Conservation (phyloP, 805 yeast species). For the Clavispora vitiphila region DNA sequence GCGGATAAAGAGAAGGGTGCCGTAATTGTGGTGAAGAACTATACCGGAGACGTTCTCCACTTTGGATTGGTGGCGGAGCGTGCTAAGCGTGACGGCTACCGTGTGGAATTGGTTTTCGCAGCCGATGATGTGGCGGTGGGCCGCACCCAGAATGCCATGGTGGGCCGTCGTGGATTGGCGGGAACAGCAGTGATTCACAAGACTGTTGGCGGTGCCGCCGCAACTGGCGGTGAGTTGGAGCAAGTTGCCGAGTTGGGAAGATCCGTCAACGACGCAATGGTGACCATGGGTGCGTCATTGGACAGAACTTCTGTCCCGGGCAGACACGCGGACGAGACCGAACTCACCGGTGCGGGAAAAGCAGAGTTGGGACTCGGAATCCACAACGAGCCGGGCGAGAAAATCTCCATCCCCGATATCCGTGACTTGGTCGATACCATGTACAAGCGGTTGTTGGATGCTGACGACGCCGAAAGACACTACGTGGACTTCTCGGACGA, state of each 20-base stretch:
- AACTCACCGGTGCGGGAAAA: constrained; percentile 51
- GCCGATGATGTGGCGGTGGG: constrained; percentile 96
- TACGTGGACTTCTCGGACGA: constrained; percentile 63
- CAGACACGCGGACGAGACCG: constrained; percentile 39
- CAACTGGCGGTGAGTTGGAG: constrained; percentile 37
- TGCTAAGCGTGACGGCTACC: constrained; percentile 71
- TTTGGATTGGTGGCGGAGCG: constrained; percentile 90
- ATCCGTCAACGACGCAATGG: constrained; percentile 58
- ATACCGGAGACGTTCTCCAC: constrained; percentile 91
- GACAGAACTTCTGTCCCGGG: constrained; percentile 93
- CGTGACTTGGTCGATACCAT: constrained; percentile 53
- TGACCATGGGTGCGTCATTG: constrained; percentile 83
- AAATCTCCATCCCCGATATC: constrained; percentile 66
- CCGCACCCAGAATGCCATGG: constrained; percentile 80
- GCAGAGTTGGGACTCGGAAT: constrained; percentile 94
- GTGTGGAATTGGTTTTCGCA: constrained; percentile 69
- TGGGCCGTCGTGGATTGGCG: constrained; percentile 91
- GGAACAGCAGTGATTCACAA: constrained; percentile 89
- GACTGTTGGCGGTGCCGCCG: constrained; percentile 69
- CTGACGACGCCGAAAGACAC: constrained; percentile 68
- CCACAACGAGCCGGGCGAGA: constrained; percentile 90
- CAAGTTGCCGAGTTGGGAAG: constrained; percentile 57
- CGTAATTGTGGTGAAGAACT: constrained; percentile 78
- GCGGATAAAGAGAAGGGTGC: constrained; percentile 55
- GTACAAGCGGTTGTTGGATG: constrained; percentile 56